Evolutionary conservation across 2,329 filamentous ascomycete genomes (phyloP), one percentile per base, ranked within the genome.

Genomic region (Salinomyces thailandicus): DNA sequence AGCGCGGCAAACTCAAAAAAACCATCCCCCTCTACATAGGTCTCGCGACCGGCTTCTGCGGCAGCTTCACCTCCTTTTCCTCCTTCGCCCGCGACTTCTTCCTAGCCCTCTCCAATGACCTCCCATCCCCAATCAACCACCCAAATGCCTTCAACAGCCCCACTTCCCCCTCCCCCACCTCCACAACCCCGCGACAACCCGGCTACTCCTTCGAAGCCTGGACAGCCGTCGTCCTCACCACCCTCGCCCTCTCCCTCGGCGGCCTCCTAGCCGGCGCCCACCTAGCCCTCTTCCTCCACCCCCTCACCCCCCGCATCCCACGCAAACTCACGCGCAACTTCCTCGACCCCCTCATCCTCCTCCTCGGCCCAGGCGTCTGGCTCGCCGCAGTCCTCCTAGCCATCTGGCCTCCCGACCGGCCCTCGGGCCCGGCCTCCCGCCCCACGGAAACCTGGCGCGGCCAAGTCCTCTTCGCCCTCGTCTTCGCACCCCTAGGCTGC

Each of bases 41-140:
- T 34, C 73, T 95, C 5, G 75, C 84, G 0, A 93, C 82, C 0
- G 89, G 82, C 8, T 91, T 91, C 59, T 93, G 85, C 52, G 85
- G 89, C 43, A 87, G 82, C 47, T 84, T 91, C 52, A 95, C 87
- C 0, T 87, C 81, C 7, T 94, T 94, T 60, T 93, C 86, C 0
- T 77, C 79, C 14, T 93, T 93, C 55, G 78, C 87, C 31, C 73
- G 83, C 5, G 87, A 93, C 50, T 62, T 71, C 11, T 93, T 93
- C 55, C 70, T 93, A 15, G 80, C 84, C 0, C 62, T 93, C 13
- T 79, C 83, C 3, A 91, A 94, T 54, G 72, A 81, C 45, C 62
- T 93, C 8, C 66, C 72, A 0, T 63, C 68, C 1, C 71, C 75
- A 0, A 61, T 67, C 48, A 52, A 58, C 36, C 56, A 68, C 45